Conservation (phyloP, 148 eudicot genomes). For the Rheum nobile region DNA sequence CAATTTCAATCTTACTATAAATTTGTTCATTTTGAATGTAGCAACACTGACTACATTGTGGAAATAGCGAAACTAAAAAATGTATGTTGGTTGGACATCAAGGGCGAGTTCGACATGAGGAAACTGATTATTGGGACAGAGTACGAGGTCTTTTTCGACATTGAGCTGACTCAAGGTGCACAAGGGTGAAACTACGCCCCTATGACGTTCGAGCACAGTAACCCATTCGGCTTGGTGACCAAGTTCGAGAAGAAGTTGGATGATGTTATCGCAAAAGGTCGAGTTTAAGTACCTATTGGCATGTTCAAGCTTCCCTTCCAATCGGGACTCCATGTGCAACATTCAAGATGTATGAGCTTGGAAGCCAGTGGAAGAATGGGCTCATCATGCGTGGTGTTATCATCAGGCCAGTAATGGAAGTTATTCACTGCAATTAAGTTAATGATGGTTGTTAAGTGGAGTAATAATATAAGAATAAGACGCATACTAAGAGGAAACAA, state of each 20-base stretch:
- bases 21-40: too few relatives aligned
- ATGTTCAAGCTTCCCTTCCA: background rate
- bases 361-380: background rate
- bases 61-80: background rate
- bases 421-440: too few relatives aligned
- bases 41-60: background rate
- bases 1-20: too few relatives aligned
- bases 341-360: too few relatives aligned
- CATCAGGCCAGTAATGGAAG: too few relatives aligned
- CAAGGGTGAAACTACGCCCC: background rate
- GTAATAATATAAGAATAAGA: too few relatives aligned
- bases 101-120: background rate
- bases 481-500: too few relatives aligned
- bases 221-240: background rate
- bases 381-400: background rate
- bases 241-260: background rate
- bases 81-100: background rate
- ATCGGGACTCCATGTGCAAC: background rate
- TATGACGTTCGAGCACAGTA: background rate
- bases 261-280: background rate
- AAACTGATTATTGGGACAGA: background rate
- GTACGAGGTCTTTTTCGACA: background rate
- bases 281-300: background rate
- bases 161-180: background rate
- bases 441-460: too few relatives aligned